phyloP scores from a whole-genome alignment of 2,329 filamentous ascomycete genomes.

The Trematosphaeria pertusa region DNA sequence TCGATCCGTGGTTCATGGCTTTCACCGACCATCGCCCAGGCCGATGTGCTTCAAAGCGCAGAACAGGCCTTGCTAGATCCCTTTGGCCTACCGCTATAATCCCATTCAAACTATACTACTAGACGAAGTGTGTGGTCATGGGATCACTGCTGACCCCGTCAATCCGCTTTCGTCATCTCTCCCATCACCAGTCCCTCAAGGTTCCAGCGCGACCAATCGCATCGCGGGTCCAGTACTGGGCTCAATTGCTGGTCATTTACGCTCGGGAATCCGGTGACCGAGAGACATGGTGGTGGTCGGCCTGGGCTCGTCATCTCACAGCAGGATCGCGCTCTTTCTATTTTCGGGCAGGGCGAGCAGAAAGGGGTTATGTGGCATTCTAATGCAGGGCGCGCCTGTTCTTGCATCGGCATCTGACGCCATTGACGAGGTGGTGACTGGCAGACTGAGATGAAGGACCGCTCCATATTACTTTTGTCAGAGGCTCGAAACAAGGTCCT shows the following conservation, averaged over 20 bases:
- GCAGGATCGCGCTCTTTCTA: conserved; percentile 9
- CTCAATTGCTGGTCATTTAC: conserved; percentile 2
- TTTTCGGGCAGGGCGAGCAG: conserved; percentile 20
- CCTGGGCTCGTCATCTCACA: not conserved
- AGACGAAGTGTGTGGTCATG: no score
- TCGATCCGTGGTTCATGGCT: no score
- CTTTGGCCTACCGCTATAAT: no score
- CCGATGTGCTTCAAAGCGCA: no score
- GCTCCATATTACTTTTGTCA: conserved; percentile 28
- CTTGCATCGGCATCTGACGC: conserved; percentile 12
- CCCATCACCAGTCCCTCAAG: no score
- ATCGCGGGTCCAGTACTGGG: no score
- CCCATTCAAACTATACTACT: no score
- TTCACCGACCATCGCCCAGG: no score
- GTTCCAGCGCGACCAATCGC: no score
- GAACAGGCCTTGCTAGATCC: no score
- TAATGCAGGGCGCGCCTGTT: conserved; percentile 12
- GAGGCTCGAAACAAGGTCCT: conserved; percentile 35
- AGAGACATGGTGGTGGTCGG: not conserved
- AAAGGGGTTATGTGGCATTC: conserved; percentile 13
- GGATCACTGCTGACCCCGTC: not conserved
- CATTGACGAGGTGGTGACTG: conserved; percentile 22
- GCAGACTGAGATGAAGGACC: conserved; percentile 33
- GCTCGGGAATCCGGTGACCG: conserved; percentile 5
- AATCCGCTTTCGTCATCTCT: not conserved